These are phyloP conservation scores for Raphanus raphanistrum DNA, from an alignment of 345 rosid species.

Conservation along the genomic window DNA sequence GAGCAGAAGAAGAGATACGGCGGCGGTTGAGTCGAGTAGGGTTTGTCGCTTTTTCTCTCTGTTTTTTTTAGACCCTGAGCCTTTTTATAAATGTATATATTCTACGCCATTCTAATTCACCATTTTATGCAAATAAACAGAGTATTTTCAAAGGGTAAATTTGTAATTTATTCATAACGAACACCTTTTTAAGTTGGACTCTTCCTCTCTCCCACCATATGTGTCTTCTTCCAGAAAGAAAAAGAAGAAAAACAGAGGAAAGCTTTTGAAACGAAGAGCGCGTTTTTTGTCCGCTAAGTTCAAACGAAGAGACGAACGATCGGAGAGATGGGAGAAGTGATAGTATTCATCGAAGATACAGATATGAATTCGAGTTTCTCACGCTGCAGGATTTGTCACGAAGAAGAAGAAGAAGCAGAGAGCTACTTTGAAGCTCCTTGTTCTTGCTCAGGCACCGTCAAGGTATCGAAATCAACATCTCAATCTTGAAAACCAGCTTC, in stretches of 20 bases:
- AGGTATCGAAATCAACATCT: constrained; percentile 47
- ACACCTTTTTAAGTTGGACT: constrained; percentile 23
- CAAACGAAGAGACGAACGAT: background rate
- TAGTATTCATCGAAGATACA: constrained; percentile 50
- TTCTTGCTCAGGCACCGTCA: constrained; percentile 87
- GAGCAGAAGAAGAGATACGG: too few species aligned
- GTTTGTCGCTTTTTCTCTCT: too few species aligned
- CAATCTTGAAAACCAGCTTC: background rate
- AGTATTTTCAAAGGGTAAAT: background rate
- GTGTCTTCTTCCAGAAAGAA: background rate
- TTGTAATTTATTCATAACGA: background rate
- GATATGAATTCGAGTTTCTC: constrained; percentile 37
- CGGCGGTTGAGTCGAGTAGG: too few species aligned
- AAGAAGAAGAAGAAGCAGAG: constrained; percentile 68
- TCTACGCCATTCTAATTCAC: background rate
- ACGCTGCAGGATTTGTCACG: constrained; percentile 82
- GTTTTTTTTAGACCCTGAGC: too few species aligned
- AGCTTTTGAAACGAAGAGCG: background rate
- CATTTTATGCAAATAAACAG: background rate
- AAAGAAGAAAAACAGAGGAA: constrained; percentile 7
- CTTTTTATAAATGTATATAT: too few species aligned
- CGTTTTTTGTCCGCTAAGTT: background rate
- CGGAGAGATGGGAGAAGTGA: constrained; percentile 55
- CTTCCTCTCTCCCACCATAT: background rate
- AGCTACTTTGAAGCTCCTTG: constrained; percentile 93